phyloP scores from a whole-genome alignment of 192 early-diverging fungal species.

The Coemansia sp. region DNA sequence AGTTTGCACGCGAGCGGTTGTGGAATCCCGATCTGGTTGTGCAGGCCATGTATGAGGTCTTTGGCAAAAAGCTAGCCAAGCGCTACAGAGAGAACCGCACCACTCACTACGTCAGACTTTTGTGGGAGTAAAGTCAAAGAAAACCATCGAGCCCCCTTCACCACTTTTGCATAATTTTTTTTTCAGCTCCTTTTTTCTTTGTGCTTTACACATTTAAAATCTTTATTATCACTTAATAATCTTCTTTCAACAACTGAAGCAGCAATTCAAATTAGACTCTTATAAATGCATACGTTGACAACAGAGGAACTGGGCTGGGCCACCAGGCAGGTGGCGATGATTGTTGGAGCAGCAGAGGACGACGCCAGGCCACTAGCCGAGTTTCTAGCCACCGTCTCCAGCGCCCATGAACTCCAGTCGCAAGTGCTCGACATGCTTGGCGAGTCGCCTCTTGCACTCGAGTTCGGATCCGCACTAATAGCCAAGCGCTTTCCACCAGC shows the following conservation, averaged over 20 bases:
- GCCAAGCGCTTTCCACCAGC: slow-evolving; percentile 38
- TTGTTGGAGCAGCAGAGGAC: slow-evolving; percentile 35
- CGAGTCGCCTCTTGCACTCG: slow-evolving; percentile 44
- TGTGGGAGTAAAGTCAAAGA: slow-evolving; percentile 32
- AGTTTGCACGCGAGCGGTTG: slow-evolving; percentile 48
- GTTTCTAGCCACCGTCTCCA: slow-evolving; percentile 30
- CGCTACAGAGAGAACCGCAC: slow-evolving; percentile 46
- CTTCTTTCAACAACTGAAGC: too few species aligned
- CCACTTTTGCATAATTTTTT: slow-evolving; percentile 4
- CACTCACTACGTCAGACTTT: slow-evolving; percentile 41
- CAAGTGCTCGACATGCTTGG: slow-evolving; percentile 54
- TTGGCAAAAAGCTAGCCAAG: slow-evolving; percentile 49
- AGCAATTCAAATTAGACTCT: slow-evolving; percentile 9
- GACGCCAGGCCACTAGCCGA: slow-evolving; percentile 44
- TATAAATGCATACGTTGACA: slow-evolving; percentile 11
- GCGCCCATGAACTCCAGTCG: slow-evolving; percentile 36
- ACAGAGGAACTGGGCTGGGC: slow-evolving; percentile 38
- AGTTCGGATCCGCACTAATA: slow-evolving; percentile 39
- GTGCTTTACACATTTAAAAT: background rate
- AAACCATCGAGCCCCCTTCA: background rate
- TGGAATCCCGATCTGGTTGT: slow-evolving; percentile 54
- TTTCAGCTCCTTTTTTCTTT: background rate
- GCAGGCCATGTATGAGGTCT: slow-evolving; percentile 53
- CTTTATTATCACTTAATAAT: background rate
- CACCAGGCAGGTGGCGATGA: slow-evolving; percentile 33